Conservation (phyloP, 805 yeast genomes). For the Zygosaccharomyces siamensis region DNA sequence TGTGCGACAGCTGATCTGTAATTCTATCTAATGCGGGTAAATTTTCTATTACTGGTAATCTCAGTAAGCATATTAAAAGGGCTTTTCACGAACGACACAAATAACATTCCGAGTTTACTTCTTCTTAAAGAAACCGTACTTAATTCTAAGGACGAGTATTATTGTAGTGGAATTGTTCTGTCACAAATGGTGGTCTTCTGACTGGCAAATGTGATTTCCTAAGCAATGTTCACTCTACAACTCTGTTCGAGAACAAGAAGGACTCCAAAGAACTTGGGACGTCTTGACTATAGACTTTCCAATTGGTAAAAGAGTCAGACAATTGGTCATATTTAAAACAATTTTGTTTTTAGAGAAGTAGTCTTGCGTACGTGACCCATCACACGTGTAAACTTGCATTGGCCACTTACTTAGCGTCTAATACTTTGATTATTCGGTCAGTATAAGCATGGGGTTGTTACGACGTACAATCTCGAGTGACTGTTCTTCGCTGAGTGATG, state of each 20-base stretch:
- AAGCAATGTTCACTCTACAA: slow-evolving; percentile 38
- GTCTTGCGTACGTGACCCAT: too few species aligned
- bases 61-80: not conserved
- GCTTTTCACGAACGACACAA: not conserved
- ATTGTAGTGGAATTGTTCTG: slow-evolving; percentile 37
- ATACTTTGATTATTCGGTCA: too few species aligned
- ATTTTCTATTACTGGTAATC: not conserved
- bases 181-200: slow-evolving; percentile 7
- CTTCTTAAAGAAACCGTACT: slow-evolving; percentile 22
- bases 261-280: slow-evolving; percentile 15
- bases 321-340: slow-evolving; percentile 2
- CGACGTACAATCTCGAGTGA: not conserved
- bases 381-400: too few species aligned
- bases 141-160: slow-evolving; percentile 36
- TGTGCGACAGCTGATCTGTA: not conserved
- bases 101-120: too few species aligned
- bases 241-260: slow-evolving; percentile 34
- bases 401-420: too few species aligned
- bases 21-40: slow-evolving; percentile 1
- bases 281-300: slow-evolving; percentile 9
- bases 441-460: too few species aligned
- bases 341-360: not conserved
- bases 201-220: slow-evolving; percentile 8
- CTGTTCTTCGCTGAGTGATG: not conserved
- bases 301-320: slow-evolving; percentile 29